Evolutionary conservation across 192 early-diverging fungal species (phyloP), one percentile per base, ranked within the genome.

Genomic region (Coemansia sp.): DNA sequence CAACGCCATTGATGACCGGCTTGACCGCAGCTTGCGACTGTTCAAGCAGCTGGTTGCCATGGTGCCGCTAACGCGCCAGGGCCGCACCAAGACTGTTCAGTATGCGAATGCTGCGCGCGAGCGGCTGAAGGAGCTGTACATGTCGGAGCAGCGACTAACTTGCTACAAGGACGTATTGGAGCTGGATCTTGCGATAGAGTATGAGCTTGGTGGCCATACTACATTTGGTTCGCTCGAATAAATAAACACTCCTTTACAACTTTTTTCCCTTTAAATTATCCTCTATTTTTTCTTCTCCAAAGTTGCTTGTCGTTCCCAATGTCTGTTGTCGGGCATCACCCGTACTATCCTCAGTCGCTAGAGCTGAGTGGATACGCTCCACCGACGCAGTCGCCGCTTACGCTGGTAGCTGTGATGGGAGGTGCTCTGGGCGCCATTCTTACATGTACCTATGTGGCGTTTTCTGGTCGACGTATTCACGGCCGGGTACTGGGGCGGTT

Each of bases 111-210:
- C 42, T 11, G 68, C 65, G 26, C 85, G 86, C 0, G 76, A 73
- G 59, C 72, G 80, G 24, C 68, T 93, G 23, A 79, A 79, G 59
- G 77, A 83, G 20, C 77, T 86, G 16, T 86, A 87, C 37, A 59
- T 93, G 37, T 65, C 77, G n/a, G 70, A 89, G 39, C 87, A 85
- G 45, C 77, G 87, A 31, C 66, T 91, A 20, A 85, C 86, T 16
- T 93, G 91, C 60, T 93, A 90, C 77, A 84, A 87, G 10, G 88
- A 89, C 34, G 86, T 90, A 53, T 43, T 93, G 23, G 87, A 91
- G 59, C 75, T 79, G 10, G 87, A 88, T 40, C 73, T 88, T 13
- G 66, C 73, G 9, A 84, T 84, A 13, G 83, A 84, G 60, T 77
- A 77, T 13, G 83, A 84, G 70, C 61, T 83, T 46, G 60, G 28